phyloP scores from a whole-genome alignment of 768 basidiomycete species.

The Mycena amicta region DNA sequence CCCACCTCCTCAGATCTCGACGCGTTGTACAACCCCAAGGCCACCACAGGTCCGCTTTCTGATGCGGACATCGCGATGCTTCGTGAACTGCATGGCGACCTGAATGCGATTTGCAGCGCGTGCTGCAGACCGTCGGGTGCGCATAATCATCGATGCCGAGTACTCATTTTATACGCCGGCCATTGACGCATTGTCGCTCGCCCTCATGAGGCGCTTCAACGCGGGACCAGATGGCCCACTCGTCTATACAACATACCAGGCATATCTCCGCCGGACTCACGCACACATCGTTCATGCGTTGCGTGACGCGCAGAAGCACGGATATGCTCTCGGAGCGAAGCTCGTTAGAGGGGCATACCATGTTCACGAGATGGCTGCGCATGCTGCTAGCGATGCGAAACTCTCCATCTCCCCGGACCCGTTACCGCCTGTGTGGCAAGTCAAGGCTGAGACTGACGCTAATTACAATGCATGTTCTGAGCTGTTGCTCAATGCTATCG shows the following conservation, averaged over 20 bases:
- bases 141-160: slow-evolving; percentile 84
- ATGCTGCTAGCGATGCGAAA: slow-evolving; percentile 29
- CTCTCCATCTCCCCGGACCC: slow-evolving; percentile 60
- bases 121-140: slow-evolving; percentile 64
- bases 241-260: slow-evolving; percentile 86
- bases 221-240: slow-evolving; percentile 56
- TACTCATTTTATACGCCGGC: slow-evolving; percentile 85
- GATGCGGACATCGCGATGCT: slow-evolving; percentile 62
- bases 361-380: slow-evolving; percentile 65
- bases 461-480: slow-evolving; percentile 68
- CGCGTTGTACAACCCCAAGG: slow-evolving; percentile 38
- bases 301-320: slow-evolving; percentile 60
- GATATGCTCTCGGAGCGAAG: slow-evolving; percentile 85
- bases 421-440: slow-evolving; percentile 66
- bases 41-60: slow-evolving; percentile 36
- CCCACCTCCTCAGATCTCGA: slow-evolving; percentile 62
- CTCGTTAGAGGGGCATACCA: slow-evolving; percentile 95
- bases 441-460: slow-evolving; percentile 72
- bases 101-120: slow-evolving; percentile 64
- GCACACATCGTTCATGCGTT: slow-evolving; percentile 67
- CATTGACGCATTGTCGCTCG: slow-evolving; percentile 75
- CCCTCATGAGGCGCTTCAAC: slow-evolving; percentile 82
- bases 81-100: slow-evolving; percentile 59
- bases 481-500: slow-evolving; percentile 58
- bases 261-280: slow-evolving; percentile 81